phyloP scores from a whole-genome alignment of 371 early-diverging fungal genomes.

The Funneliformis caledonium region DNA sequence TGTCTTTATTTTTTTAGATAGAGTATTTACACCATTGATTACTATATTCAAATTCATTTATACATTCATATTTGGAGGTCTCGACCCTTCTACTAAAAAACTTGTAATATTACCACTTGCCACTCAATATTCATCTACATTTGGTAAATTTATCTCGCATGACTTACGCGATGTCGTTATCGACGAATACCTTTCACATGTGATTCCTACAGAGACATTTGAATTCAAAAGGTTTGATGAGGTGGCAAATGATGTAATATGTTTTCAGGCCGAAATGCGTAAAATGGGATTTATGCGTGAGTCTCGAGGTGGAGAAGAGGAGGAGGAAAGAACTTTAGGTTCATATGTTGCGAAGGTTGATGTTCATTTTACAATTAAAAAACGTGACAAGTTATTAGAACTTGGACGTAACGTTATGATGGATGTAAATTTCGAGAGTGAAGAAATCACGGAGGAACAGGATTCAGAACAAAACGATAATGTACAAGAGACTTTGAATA shows the following conservation, averaged over 20 bases:
- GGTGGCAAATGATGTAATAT: constrained; percentile 9
- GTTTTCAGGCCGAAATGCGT: constrained; percentile 37
- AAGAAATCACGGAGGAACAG: constrained; percentile 7
- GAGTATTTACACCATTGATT: constrained; percentile 17
- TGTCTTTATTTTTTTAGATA: constrained; percentile 14
- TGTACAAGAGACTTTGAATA: neutral
- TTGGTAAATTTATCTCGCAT: constrained; percentile 32
- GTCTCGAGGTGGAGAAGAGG: neutral
- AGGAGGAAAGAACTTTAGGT: constrained; percentile 24
- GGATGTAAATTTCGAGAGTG: constrained; percentile 31
- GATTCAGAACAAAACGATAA: neutral
- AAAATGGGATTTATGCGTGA: constrained; percentile 33
- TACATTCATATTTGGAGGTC: constrained; percentile 35
- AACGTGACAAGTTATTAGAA: constrained; percentile 38
- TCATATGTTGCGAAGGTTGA: constrained; percentile 35
- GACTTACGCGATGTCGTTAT: constrained; percentile 32
- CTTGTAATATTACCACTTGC: constrained; percentile 23
- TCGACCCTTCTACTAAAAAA: neutral
- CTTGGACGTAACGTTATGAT: constrained; percentile 33
- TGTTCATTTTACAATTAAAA: constrained; percentile 34
- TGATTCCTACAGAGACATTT: constrained; percentile 34
- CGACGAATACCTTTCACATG: constrained; percentile 24
- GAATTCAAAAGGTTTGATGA: constrained; percentile 28
- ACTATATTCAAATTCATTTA: constrained; percentile 33
- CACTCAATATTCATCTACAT: constrained; percentile 22